These are phyloP conservation scores for Stagonosporopsis vannaccii DNA, from an alignment of 2,329 filamentous ascomycete species.

Conservation along the genomic window DNA sequence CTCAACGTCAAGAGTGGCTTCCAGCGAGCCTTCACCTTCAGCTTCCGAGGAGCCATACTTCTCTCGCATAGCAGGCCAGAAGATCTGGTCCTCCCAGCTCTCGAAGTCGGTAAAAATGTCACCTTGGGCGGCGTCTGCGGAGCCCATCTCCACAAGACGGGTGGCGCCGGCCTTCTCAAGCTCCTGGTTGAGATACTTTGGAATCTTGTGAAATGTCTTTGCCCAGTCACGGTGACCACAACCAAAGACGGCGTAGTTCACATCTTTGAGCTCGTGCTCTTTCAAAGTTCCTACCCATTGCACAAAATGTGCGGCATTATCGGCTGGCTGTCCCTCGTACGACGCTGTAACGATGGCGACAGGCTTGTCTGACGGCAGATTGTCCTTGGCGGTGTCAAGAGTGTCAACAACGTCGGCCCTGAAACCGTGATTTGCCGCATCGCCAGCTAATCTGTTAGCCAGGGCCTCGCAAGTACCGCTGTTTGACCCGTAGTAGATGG, in stretches of 20 bases:
- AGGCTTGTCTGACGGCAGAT: conserved; percentile 46
- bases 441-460: conserved; percentile 47
- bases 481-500: conserved; percentile 52
- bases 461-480: conserved; percentile 53
- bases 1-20: conserved; percentile 42
- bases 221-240: conserved; percentile 54
- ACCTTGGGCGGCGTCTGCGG: conserved; percentile 47
- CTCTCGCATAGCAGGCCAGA: conserved; percentile 48
- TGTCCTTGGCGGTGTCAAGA: conserved; percentile 46
- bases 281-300: conserved; percentile 48
- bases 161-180: conserved; percentile 44
- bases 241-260: conserved; percentile 52
- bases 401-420: conserved; percentile 43
- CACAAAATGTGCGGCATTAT: conserved; percentile 54
- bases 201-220: conserved; percentile 52
- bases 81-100: conserved; percentile 48
- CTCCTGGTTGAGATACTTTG: conserved; percentile 45
- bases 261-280: conserved; percentile 39
- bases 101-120: conserved; percentile 54
- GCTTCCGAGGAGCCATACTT: conserved; percentile 40
- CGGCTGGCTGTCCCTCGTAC: conserved; percentile 54
- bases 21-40: conserved; percentile 32
- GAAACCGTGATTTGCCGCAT: conserved; percentile 49
- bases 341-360: conserved; percentile 51
- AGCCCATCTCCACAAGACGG: conserved; percentile 42